phyloP scores from a whole-genome alignment of 1,139 yeast species.

The Hansenula anomala region DNA sequence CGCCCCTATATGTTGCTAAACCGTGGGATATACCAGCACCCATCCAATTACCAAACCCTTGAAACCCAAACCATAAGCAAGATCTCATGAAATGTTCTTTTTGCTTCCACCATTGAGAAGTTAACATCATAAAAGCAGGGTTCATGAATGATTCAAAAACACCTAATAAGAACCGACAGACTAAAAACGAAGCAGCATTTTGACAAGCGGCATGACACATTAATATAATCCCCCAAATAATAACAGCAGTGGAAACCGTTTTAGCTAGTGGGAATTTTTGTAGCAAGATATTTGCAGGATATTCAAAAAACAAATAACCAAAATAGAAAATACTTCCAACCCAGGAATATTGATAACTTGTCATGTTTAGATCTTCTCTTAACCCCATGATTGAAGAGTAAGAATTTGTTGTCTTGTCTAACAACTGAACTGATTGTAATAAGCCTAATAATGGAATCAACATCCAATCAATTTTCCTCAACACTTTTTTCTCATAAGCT shows the following conservation, averaged over 20 bases:
- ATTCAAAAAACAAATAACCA: conserved; percentile 40
- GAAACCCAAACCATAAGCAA: neutral
- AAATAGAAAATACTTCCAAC: conserved; percentile 44
- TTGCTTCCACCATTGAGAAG: conserved; percentile 47
- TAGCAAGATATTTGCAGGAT: conserved; percentile 29
- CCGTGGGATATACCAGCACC: conserved; percentile 54
- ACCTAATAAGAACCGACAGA: conserved; percentile 47
- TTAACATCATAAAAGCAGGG: conserved; percentile 55
- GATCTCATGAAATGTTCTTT: conserved; percentile 41
- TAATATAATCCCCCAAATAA: conserved; percentile 47
- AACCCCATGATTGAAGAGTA: conserved; percentile 6
- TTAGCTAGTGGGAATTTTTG: conserved; percentile 45
- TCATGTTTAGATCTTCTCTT: conserved; percentile 9
- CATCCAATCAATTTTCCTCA: conserved; percentile 11
- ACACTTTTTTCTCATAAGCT: conserved; percentile 10
- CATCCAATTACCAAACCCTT: conserved; percentile 29
- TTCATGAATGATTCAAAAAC: conserved; percentile 48
- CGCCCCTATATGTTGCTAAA: conserved; percentile 45
- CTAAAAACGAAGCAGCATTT: conserved; percentile 41
- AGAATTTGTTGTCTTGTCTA: conserved; percentile 18
- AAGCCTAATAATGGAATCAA: conserved; percentile 14
- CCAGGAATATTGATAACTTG: conserved; percentile 32
- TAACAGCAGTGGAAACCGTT: conserved; percentile 37
- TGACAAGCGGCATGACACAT: conserved; percentile 45
- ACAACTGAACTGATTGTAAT: conserved; percentile 16